Base-by-base conservation (phyloP, 352 stramenopile genomes). In the Phytopythium helicoides region DNA sequence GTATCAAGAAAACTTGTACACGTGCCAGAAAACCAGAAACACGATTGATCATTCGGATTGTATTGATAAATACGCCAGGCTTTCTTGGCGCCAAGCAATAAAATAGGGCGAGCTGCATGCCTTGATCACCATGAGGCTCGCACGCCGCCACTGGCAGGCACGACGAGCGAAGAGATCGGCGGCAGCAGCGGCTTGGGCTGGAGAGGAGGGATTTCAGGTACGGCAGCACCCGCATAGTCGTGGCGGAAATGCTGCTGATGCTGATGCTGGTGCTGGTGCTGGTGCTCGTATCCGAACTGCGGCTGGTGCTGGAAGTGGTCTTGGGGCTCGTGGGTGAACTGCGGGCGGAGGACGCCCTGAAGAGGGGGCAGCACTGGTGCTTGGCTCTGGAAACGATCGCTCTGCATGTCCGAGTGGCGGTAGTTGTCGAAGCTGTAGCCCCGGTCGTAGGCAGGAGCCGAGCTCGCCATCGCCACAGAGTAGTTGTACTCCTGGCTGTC, bases 121-220 rank as follows among this genome's bases (percentile, higher is more conserved):
- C 36, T 41, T 14, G 15, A 41, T 22, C 36, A 52, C 45, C 45
- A 52, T 0, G 26, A 40, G n/a, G n/a, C 28, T 2, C 45, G 44
- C 8, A 21, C 11, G 31, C 45, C 45, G 10, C 31, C 45, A 21
- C 45, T 52, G n/a, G 26, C 28, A 8, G 45, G 45, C 45, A 52
- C 45, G 3, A 80, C 66, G 0, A 85, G 55, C n/a, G 74, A 85
- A 48, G 74, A 77, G 62, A 85, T 78, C 11, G 74, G 69, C 36
- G 74, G 74, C n/a, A 85, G 50, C 45, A 82, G 6, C 50, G 58
- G 49, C 36, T 64, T 60, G 11, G 56, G 22, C 46, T 81, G 71
- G 28, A 85, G 41, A 8, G 71, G 68, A 36, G 73, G 73, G 46
- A 85, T 28, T 18, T 58, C 46, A 15, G 15, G 55, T n/a, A n/a